Base-by-base conservation (phyloP, 495 filamentous ascomycete species). In the Clohesyomyces aquaticus region DNA sequence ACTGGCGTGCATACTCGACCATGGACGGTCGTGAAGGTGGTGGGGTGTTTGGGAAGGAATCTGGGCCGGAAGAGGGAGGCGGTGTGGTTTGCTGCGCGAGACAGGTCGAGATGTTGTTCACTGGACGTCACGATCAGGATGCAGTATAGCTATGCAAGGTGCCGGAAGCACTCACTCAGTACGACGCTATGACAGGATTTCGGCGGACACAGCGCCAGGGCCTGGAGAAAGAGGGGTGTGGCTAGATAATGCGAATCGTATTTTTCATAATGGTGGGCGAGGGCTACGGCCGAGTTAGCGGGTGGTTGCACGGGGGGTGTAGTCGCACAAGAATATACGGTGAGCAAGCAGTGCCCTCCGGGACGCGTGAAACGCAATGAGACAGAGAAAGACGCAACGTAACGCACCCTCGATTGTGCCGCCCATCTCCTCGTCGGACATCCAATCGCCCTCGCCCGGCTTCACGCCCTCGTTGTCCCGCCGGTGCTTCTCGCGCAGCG, bases 201-300 rank as follows among this genome's bases (percentile, higher is more conserved):
- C 1, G 71, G 69, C 12, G 80, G 73, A 54, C 82, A 68, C 23
- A 93, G 71, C 27, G 85, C 77, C 42, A 96, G 77, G 1, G 92
- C 89, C 65, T 93, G 92, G 65, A 98, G 81, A 72, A 90, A 96
- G 35, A 98, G 78, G n/a, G 93, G 93, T 26, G 90, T 81, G 16
- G 94, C 89, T 8, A 96, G 85, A 59, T 90, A 89, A 64, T 88
- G 82, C 61, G 87, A 82, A 52, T 86, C 78, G 67, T 84, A 85
- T 46, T 77, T 76, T 61, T 85, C 82, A 75, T 96, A 97, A 64
- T 84, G 83, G 26, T 83, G 77, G 19, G 82, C 93, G 23, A 98
- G 80, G 3, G 88, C 88, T 86, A 65, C 57, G 27, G 23, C 12
- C 55, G 41, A 23, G 59, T 55, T 29, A 70, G 59, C 26, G n/a